Conservation (phyloP, 352 stramenopile species). For the Poterioochromonas sp. region DNA sequence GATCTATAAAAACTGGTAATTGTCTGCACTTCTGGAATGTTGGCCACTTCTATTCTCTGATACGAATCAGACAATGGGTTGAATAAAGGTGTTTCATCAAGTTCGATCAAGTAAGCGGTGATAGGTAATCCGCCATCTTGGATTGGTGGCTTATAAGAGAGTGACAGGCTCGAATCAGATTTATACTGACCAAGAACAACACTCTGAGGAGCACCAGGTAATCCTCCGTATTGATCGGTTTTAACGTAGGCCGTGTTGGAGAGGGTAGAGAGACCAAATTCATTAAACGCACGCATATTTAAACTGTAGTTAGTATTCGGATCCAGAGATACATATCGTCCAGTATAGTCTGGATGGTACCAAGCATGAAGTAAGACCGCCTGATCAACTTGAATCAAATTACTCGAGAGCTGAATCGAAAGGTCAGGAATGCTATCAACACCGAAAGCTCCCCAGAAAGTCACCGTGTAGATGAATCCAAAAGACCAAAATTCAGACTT, state of each 20-base stretch:
- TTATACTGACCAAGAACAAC: constrained; percentile 65
- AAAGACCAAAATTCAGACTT: constrained; percentile 38
- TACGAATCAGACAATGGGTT: constrained; percentile 67
- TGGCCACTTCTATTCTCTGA: constrained; percentile 65
- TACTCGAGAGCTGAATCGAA: not conserved
- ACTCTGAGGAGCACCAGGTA: constrained; percentile 58
- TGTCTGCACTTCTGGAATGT: constrained; percentile 77
- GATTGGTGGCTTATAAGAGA: constrained; percentile 23
- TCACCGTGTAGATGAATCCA: constrained; percentile 60
- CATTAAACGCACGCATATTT: constrained; percentile 66
- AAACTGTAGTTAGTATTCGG: constrained; percentile 54
- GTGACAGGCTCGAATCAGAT: constrained; percentile 47
- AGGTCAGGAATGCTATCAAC: constrained; percentile 8
- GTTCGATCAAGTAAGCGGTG: constrained; percentile 70
- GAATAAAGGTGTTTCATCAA: constrained; percentile 55
- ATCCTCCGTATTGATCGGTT: constrained; percentile 48
- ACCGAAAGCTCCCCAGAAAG: constrained; percentile 59
- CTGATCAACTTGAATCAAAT: constrained; percentile 49
- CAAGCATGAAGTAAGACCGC: constrained; percentile 54
- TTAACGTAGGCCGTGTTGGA: constrained; percentile 42
- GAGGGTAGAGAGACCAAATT: constrained; percentile 59
- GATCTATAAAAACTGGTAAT: constrained; percentile 56
- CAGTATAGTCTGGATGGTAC: constrained; percentile 53
- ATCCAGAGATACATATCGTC: constrained; percentile 54
- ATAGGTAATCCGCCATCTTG: constrained; percentile 42